Percentiles rank a stretch among this genome's conserved stretches.
Conservation (phyloP, 2,329 filamentous ascomycete species). For the Pochonia chlamydosporia region DNA sequence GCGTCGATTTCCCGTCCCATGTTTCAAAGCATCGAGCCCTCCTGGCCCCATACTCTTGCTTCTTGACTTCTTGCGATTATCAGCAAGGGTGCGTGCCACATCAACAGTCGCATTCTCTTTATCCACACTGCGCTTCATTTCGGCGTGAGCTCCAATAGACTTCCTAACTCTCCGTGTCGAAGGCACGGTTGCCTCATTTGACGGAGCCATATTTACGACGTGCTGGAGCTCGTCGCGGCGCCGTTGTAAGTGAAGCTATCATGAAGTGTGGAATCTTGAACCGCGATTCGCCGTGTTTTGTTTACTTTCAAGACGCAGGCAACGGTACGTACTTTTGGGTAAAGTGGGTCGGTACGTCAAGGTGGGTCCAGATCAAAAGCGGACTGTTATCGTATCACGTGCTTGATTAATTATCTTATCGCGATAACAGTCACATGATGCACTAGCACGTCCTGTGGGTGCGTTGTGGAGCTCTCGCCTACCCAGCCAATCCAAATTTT, state of each 20-base stretch:
- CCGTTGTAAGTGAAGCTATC: conserved; percentile 5
- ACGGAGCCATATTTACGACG: conserved; percentile 24
- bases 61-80: conserved; percentile 63
- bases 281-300: conserved; percentile 29
- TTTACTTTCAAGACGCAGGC: conserved; percentile 26
- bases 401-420: background rate
- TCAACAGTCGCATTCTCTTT: conserved; percentile 77
- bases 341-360: background rate
- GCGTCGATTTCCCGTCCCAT: conserved; percentile 68
- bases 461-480: conserved; percentile 16
- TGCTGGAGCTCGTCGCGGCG: conserved; percentile 14
- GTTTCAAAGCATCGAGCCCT: conserved; percentile 75
- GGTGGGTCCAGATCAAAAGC: background rate
- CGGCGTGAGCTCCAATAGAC: conserved; percentile 60
- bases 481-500: conserved; percentile 31
- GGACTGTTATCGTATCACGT: background rate
- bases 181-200: conserved; percentile 43
- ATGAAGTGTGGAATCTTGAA: conserved; percentile 3
- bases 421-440: conserved; percentile 20
- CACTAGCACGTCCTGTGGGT: background rate
- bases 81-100: conserved; percentile 46
- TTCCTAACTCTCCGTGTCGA: conserved; percentile 58
- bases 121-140: conserved; percentile 48
- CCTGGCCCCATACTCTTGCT: conserved; percentile 97
- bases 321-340: conserved; percentile 12